Evolutionary conservation across 108 stramenopile species (phyloP).

Genomic region (Hondaea fermentalgiana): DNA sequence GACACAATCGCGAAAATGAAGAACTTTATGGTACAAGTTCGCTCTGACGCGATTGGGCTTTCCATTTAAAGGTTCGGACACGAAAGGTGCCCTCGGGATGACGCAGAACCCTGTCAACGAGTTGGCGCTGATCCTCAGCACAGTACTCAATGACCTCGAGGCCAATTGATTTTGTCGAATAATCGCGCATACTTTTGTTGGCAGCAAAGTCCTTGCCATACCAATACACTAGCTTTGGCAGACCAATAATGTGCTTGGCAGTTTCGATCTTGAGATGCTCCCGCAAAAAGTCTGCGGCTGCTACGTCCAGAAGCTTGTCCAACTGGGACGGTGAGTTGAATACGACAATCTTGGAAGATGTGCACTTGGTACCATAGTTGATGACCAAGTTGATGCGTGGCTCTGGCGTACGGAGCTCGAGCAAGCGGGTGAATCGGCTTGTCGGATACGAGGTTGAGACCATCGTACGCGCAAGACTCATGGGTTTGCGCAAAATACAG

Average conservation of each 20-base stretch:
- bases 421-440: background rate
- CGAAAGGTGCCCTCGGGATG: background rate
- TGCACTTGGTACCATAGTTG: background rate
- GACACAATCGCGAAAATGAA: background rate
- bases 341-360: background rate
- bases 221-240: background rate
- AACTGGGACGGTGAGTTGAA: background rate
- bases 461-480: background rate
- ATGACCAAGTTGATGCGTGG: background rate
- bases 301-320: background rate
- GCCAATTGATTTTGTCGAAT: background rate
- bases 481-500: background rate
- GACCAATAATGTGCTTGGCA: background rate
- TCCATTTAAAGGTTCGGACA: background rate
- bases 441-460: background rate
- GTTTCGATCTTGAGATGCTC: background rate
- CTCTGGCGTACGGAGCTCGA: background rate
- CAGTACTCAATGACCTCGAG: background rate
- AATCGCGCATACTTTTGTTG: background rate
- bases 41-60: background rate
- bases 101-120: background rate
- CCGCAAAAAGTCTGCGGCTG: background rate
- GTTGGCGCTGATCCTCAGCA: background rate
- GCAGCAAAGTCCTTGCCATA: slow-evolving; percentile 1
- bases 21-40: background rate